A percentile compares a stretch with the other conserved stretches of the same genome.
These are phyloP conservation scores for Aspergillus funiculosus DNA, from an alignment of 495 filamentous ascomycete species.

Conservation along the genomic window DNA sequence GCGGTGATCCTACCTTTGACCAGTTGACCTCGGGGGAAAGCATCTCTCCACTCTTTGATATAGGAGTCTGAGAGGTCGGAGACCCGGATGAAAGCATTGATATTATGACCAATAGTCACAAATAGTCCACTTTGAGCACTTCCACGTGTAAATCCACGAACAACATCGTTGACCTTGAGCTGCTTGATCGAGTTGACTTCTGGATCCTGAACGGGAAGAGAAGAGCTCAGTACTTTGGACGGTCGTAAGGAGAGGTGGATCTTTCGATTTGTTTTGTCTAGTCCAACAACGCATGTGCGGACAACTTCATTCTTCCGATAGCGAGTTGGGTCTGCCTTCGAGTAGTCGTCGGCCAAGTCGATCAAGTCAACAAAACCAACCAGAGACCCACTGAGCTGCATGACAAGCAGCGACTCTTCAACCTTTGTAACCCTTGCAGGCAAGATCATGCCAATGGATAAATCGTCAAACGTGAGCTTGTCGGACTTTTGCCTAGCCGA, in stretches of 20 bases:
- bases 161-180: constrained; percentile 69
- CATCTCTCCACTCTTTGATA: constrained; percentile 93
- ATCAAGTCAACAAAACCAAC: constrained; percentile 68
- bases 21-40: constrained; percentile 78
- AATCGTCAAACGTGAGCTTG: constrained; percentile 57
- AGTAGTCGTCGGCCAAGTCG: constrained; percentile 82
- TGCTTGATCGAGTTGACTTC: constrained; percentile 65
- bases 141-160: constrained; percentile 84
- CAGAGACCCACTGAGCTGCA: constrained; percentile 73
- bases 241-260: constrained; percentile 76
- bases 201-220: constrained; percentile 71
- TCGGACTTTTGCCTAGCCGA: constrained; percentile 57
- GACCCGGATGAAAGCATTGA: constrained; percentile 77
- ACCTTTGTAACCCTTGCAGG: constrained; percentile 79
- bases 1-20: constrained; percentile 78
- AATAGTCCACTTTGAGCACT: constrained; percentile 83
- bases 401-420: constrained; percentile 72
- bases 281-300: constrained; percentile 70
- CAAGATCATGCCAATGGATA: constrained; percentile 72
- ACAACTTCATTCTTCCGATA: constrained; percentile 79
- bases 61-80: constrained; percentile 84
- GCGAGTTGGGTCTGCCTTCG: constrained; percentile 58
- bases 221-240: constrained; percentile 82
- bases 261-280: constrained; percentile 80
- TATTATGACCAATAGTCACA: constrained; percentile 66